Percentiles rank a stretch among this genome's conserved stretches.
phyloP scores from a whole-genome alignment of 805 yeast species.

The Saccharomyces eubayanus region DNA sequence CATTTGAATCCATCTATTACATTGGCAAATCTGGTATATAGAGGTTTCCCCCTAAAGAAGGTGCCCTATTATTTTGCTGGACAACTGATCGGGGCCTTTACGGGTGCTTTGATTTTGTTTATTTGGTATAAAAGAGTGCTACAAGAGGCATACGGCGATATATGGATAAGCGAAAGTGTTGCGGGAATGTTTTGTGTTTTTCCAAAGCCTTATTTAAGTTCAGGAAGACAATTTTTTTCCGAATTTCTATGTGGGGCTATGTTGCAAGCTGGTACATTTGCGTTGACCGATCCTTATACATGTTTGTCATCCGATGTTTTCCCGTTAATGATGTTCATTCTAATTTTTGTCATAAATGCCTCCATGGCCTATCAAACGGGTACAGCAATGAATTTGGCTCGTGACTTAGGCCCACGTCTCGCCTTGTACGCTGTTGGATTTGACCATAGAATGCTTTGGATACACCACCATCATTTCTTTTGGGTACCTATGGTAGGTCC shows the following conservation, averaged over 20 bases:
- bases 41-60: constrained; percentile 46
- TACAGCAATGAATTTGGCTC: constrained; percentile 45
- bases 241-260: constrained; percentile 41
- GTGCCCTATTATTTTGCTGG: constrained; percentile 39
- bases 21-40: constrained; percentile 37
- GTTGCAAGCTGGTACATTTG: constrained; percentile 40
- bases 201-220: constrained; percentile 34
- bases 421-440: constrained; percentile 43
- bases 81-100: constrained; percentile 42
- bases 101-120: constrained; percentile 40
- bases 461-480: constrained; percentile 36
- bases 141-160: constrained; percentile 20
- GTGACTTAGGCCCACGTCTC: constrained; percentile 48
- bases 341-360: constrained; percentile 41
- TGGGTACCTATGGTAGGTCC: constrained; percentile 52
- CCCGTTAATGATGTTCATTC: constrained; percentile 40
- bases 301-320: constrained; percentile 39
- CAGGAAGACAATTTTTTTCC: constrained; percentile 40
- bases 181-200: constrained; percentile 43
- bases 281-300: constrained; percentile 45
- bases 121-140: constrained; percentile 37
- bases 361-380: constrained; percentile 47
- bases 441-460: constrained; percentile 34
- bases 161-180: constrained; percentile 22
- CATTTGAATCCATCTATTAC: constrained; percentile 50